Base-by-base conservation (phyloP, 805 yeast genomes). In the Candida quercuum region DNA sequence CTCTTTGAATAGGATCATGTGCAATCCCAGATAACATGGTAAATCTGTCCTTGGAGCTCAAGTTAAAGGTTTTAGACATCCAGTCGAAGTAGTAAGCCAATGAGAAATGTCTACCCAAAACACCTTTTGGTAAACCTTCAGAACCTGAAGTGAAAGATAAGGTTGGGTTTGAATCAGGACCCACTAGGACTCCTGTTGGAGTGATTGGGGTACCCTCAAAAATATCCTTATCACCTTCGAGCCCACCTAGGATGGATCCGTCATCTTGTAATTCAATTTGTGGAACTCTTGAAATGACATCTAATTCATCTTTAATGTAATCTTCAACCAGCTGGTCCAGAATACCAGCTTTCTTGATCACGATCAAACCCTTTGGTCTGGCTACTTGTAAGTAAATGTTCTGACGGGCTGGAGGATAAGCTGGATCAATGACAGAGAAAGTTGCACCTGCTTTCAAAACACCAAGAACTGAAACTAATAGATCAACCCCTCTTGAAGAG, bases 11-110 rank as follows among this genome's bases (percentile, higher is more conserved):
- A 11, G 99, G 99, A 63, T 93, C 99, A 60, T 93, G 99, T 0
- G 99, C 99, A 60, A 93, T 93, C 55, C 99, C 99, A 8, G 95
- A 85, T 43, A 93, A 73, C 99, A 93, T 93, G 16, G 99, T 93
- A 68, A 93, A 93, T 55, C 71, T 83, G 61, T 94, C 99, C 25
- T 78, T 72, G 38, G 74, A 82, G 29, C 84, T 72, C 28, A 93
- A 72, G 24, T 80, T 77, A 54, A 93, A 93, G 32, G 81, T 75
- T 60, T 86, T 63, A 15, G 97, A 72, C 99, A 93, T 93, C 99
- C 99, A 93, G 26, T 95, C 95, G 75, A 93, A 93, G 65, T 93
- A 93, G 67, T 93, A 93, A 3, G 99, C 96, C 43, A 93, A 69
- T 1, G 98, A 91, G 64, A 80, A 94, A 57, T 93, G 99, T 66